Evolutionary conservation across 164 flowering plant genomes (phyloP).

Genomic region (Sedum album): DNA sequence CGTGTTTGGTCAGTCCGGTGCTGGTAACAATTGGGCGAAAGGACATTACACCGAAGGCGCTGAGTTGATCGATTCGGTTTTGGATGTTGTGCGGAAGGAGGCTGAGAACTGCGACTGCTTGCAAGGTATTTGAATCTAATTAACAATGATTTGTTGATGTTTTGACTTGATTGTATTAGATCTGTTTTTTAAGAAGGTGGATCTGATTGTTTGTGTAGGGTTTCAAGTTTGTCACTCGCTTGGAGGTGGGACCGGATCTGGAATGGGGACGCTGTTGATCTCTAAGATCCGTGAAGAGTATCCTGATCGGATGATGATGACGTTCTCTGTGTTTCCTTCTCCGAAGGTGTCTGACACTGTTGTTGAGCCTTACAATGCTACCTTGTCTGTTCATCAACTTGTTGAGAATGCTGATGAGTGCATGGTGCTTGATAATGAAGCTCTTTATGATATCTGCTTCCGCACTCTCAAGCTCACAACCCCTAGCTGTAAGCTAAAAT

Average conservation of each 20-base stretch:
- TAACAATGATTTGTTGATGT: not conserved
- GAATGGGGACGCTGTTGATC: conserved; percentile 53
- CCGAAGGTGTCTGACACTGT: not conserved
- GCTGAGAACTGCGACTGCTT: conserved; percentile 43
- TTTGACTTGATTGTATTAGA: not conserved
- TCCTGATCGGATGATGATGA: conserved; percentile 55
- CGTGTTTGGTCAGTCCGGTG: conserved; percentile 4
- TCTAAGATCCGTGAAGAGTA: conserved; percentile 56
- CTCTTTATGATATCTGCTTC: conserved; percentile 1
- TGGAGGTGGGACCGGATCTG: conserved; percentile 31
- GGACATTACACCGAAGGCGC: conserved; percentile 43
- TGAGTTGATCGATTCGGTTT: conserved; percentile 40
- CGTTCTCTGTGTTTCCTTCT: conserved; percentile 31
- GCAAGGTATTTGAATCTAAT: conserved; percentile 24
- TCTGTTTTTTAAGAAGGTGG: not conserved
- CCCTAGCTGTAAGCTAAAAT: not conserved
- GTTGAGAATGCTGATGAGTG: conserved; percentile 7
- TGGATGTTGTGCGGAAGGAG: conserved; percentile 57
- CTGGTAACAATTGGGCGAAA: conserved; percentile 4
- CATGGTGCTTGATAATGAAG: conserved; percentile 6
- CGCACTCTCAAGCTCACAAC: conserved; percentile 3
- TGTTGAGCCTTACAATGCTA: conserved; percentile 5
- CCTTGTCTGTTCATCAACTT: conserved; percentile 2
- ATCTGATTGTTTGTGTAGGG: not conserved
- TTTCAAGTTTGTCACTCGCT: conserved; percentile 47